Evolutionary conservation across 1,139 yeast species (phyloP).

Genomic region (Candida gigantensis): DNA sequence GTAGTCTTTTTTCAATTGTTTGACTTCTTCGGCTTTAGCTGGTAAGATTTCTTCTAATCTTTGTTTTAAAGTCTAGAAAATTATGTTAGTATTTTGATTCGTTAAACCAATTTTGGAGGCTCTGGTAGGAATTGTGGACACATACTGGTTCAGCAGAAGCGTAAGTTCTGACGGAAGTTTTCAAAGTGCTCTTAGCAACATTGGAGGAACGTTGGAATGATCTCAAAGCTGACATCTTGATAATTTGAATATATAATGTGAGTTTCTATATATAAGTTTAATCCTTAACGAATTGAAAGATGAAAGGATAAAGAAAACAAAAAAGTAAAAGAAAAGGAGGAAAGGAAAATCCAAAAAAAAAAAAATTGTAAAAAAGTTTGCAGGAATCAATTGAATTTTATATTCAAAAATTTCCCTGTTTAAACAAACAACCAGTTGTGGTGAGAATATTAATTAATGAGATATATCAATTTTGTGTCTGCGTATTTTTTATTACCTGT

Average conservation of each 20-base stretch:
- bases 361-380: constrained; percentile 3
- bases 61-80: constrained; percentile 67
- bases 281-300: constrained; percentile 1
- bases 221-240: constrained; percentile 41
- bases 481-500: no score
- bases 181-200: constrained; percentile 38
- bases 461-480: no score
- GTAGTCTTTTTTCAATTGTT: constrained; percentile 83
- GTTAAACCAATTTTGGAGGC: neutral
- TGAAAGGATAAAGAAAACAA: neutral
- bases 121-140: constrained; percentile 10
- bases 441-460: no score
- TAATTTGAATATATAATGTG: constrained; percentile 3
- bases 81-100: constrained; percentile 16
- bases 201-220: constrained; percentile 38
- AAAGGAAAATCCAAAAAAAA: constrained; percentile 2
- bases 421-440: neutral
- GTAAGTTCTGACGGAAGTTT: constrained; percentile 38
- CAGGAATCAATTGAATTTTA: constrained; percentile 8
- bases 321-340: constrained; percentile 4
- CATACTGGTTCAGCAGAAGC: constrained; percentile 59
- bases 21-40: constrained; percentile 87
- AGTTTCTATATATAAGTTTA: neutral
- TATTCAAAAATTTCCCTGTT: constrained; percentile 2
- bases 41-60: constrained; percentile 93